Evolutionary conservation across 768 basidiomycete species (phyloP), one percentile per base, ranked within the genome.

Genomic region (Sarcodon aspratus): DNA sequence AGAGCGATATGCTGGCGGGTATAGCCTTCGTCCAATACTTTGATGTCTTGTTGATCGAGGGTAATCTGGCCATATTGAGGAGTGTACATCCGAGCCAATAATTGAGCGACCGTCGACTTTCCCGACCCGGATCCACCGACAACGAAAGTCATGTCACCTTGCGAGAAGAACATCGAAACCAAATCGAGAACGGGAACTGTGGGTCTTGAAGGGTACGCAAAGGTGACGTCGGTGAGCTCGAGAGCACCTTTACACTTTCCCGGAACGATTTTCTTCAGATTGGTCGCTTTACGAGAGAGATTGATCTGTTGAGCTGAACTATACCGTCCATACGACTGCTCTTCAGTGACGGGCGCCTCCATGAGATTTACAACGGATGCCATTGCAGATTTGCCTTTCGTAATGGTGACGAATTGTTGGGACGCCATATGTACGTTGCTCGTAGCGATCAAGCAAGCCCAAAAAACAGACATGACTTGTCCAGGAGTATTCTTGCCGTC

Each of bases 381-480:
- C 74, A 91, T 82, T 4, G 86, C 80, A 48, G 77, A 77, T 61
- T 95, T 96, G 48, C 91, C 95, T 60, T 85, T 85, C 13, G 82
- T 74, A 51, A 96, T 67, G 32, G 72, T 65, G 53, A 93, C 82
- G 55, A 90, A 67, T 52, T 87, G 80, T 0, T 93, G 92, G 9
- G 97, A 79, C 57, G 80, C 81, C 74, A 85, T 80, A 61, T 96
- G 92, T 2, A 96, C 67, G 62, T 90, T 92, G 56, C 76, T 82
- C 1, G 86, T 84, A 0, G 90, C 92, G 52, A 97, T 86, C 17
- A 97, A 70, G 61, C 90, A 93, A 0, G 95, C 93, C 94, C 95
- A 98, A 63, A 98, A 99, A 46, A 94, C 90, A n/a, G 86, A 82
- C 84, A 93, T 94, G 53, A 97, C 86, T 34, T 83, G 76, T 1